Evolutionary conservation across 2,329 filamentous ascomycete genomes (phyloP).

Genomic region (Elsinoe australis): DNA sequence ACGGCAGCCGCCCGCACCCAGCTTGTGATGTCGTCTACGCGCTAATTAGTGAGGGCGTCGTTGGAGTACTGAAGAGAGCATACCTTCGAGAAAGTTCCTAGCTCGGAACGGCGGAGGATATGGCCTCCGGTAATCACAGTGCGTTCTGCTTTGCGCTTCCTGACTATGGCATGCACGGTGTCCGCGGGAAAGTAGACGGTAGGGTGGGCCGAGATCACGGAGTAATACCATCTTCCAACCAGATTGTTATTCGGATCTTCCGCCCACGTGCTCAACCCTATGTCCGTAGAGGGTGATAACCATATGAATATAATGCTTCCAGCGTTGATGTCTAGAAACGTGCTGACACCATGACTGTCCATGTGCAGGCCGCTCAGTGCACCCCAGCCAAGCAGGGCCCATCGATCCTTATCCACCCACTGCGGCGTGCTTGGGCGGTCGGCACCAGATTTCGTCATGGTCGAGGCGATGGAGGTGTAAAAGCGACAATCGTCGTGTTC

Average conservation of each 20-base stretch:
- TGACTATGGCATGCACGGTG: neutral
- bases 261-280: neutral
- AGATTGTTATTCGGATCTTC: neutral
- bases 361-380: neutral
- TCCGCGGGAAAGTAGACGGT: neutral
- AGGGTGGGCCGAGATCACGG: neutral
- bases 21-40: neutral
- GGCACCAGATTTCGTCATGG: neutral
- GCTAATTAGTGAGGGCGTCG: neutral
- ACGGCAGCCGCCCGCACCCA: slow-evolving; percentile 4
- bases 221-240: neutral
- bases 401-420: neutral
- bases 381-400: neutral
- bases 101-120: neutral
- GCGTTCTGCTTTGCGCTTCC: neutral
- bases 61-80: neutral
- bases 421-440: neutral
- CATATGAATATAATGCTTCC: neutral
- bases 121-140: neutral
- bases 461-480: neutral
- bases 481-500: neutral
- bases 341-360: neutral
- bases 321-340: neutral
- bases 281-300: neutral
- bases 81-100: neutral